Conservation (phyloP, 1,284 basidiomycete species). For the Marasmius tenuissimus region DNA sequence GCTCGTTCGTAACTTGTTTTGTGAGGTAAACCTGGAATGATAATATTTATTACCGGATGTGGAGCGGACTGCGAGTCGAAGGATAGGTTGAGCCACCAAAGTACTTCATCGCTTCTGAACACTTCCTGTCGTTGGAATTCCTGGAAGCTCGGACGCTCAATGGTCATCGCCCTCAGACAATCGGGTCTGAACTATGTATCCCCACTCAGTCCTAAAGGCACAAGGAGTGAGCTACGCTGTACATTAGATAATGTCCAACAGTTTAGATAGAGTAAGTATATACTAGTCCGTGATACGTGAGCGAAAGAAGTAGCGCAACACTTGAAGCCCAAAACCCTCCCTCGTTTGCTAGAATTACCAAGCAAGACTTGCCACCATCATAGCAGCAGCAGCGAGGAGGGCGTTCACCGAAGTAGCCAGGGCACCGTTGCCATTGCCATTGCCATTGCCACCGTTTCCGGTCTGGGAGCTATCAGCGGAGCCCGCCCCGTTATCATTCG, state of each 20-base stretch:
- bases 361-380: neutral
- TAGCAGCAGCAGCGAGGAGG: neutral
- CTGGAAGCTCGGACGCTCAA: no score
- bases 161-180: no score
- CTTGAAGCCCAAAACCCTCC: no score
- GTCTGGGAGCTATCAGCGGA: conserved; percentile 3
- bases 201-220: no score
- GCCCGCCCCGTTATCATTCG: conserved; percentile 3
- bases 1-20: neutral
- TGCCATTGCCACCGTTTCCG: conserved; percentile 14
- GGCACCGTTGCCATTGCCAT: neutral
- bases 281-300: neutral
- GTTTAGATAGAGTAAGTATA: neutral
- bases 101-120: no score
- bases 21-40: neutral
- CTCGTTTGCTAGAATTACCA: neutral
- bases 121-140: no score
- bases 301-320: no score
- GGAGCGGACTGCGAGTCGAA: neutral
- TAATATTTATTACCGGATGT: neutral
- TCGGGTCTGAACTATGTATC: no score
- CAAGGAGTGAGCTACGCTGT: no score
- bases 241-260: no score
- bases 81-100: no score
- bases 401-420: neutral